Evolutionary conservation across 306 rosid species (phyloP), one percentile per base, ranked within the genome.

Genomic region (Castanospermum australe): DNA sequence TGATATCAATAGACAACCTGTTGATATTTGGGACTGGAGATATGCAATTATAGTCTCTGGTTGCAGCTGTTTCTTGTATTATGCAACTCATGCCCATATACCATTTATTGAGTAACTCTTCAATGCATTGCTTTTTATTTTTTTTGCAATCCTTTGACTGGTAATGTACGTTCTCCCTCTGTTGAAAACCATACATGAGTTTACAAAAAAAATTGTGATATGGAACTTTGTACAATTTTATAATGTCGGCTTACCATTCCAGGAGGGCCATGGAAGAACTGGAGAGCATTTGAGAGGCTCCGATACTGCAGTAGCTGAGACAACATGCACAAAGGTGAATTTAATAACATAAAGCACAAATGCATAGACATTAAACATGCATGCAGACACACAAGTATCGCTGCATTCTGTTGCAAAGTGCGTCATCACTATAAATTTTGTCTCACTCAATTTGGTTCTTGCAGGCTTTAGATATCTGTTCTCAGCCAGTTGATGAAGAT

Each of bases 401-500:
- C 22, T 51, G 54, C 18, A 55, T 17, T 56, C 13, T 64, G n/a
- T 21, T 78, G 22, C n/a, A 45, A 51, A 69, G 22, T 52, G 59
- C 30, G 11, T 28, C 60, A 5, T 56, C n/a, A 20, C 75, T 79
- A 7, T 7, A 2, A 25, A 10, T 14, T 8, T 47, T 57, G 13
- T 48, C 51, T 24, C 20, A 21, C 65, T 52, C 13, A 24, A 30
- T 17, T 41, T 83, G 77, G 60, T 84, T 64, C 73, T 72, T 86
- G 87, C 90, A 93, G 97, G 91, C 87, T 62, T 63, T 87, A 60
- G 91, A 93, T 82, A 86, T 84, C 67, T 75, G 80, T 64, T 79
- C 95, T 76, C 73, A 84, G 72, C 60, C 79, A 13, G 71, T 79
- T 41, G 89, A 89, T 48, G 95, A 88, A 81, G 83, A 88, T 1